Conservation (phyloP, 192 early-diverging fungal species). For the Dimargaris verticillata region DNA sequence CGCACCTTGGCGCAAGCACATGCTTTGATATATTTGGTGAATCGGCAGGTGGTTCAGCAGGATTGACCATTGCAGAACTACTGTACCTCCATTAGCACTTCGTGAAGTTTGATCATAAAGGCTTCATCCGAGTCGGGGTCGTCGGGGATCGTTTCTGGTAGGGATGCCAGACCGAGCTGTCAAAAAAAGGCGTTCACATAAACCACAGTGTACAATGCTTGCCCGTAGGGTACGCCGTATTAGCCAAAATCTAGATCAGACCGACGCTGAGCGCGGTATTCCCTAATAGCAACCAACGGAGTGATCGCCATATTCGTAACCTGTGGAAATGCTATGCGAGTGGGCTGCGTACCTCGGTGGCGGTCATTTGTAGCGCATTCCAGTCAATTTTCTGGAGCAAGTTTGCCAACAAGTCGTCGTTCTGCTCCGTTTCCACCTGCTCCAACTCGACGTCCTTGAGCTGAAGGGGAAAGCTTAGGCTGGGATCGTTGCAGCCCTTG, state of each 20-base stretch:
- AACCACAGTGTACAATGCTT: not conserved
- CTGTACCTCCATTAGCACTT: constrained; percentile 62
- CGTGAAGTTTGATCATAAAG: constrained; percentile 58
- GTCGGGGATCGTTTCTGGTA: constrained; percentile 46
- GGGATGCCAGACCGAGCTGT: constrained; percentile 48
- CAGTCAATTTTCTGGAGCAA: constrained; percentile 3
- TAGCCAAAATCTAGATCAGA: not conserved
- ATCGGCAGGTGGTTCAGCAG: not conserved
- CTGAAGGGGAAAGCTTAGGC: constrained; percentile 79
- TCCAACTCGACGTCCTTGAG: constrained; percentile 73
- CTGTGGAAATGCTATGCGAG: not conserved
- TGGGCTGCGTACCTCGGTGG: constrained; percentile 20
- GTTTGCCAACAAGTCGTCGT: constrained; percentile 21
- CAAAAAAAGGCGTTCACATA: not conserved
- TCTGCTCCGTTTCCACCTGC: constrained; percentile 19
- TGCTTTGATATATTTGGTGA: not conserved
- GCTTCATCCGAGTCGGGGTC: constrained; percentile 39
- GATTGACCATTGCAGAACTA: not conserved
- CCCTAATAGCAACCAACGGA: not conserved
- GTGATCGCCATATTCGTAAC: not conserved
- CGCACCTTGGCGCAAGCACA: not conserved
- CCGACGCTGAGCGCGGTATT: not conserved
- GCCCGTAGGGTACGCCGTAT: not conserved
- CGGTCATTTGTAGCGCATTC: constrained; percentile 23
- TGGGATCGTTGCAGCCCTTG: constrained; percentile 68